Evolutionary conservation across 1,284 basidiomycete genomes (phyloP), one percentile per base, ranked within the genome.

Genomic region (Microbotryum saponariae): DNA sequence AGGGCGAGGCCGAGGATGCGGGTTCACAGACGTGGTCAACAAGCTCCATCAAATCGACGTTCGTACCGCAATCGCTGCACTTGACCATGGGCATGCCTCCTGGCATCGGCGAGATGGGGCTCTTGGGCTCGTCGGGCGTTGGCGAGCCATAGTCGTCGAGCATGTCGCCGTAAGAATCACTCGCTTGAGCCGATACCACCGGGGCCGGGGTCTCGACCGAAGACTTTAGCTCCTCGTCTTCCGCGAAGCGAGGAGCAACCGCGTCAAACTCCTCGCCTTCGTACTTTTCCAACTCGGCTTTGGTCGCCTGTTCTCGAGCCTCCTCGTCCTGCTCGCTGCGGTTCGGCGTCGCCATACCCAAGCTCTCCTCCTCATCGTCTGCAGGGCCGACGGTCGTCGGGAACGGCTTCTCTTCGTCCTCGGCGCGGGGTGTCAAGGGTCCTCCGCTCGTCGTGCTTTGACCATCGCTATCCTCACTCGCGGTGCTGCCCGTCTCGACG

Each of bases 51-150:
- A 72, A 58, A 29, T 62, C 63, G 2, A 72, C 60, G 14, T 60
- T 55, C n/a, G 16, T 49, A 14, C 54, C 56, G 54, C 69, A 72
- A 29, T 72, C 71, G 20, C 58, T 62, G 54, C 71, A 72, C 49
- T 68, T 71, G 55, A 70, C 67, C 21, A 61, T 65, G 2, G 71
- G 69, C 54, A 70, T 66, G 16, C 58, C 55, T 18, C 25, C 23
- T 2, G n/a, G 31, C 21, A 27, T 18, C 23, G 50, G 12, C 10
- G 57, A 27, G 8, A 50, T 37, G 7, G 53, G 53, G 56, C 48
- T 27, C 42, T 45, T 21, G 18, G 25, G 20, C 3, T 47, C 46
- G 2, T 59, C 56, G 18, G 3, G 45, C 57, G 12, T 56, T 57
- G 5, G 51, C 51, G 20, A 57, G 58, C 52, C 45, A 62, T 42